Evolutionary conservation across 768 basidiomycete species (phyloP), one percentile per base, ranked within the genome.

Genomic region (Mycena kentingensis): DNA sequence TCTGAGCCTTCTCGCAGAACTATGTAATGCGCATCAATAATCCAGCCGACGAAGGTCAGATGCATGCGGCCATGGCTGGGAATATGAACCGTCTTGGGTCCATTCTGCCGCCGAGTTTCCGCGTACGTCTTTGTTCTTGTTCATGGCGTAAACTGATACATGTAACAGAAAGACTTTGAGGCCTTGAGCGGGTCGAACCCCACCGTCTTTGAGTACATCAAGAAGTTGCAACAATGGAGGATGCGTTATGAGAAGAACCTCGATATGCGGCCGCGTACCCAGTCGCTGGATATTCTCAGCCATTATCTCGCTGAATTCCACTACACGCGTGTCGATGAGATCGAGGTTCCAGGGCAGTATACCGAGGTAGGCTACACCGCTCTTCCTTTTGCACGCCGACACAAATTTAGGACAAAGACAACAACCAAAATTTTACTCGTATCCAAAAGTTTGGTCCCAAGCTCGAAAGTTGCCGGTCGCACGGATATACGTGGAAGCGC

Each of bases 311-410:
- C 92, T 6, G 97, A 98, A 69, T 99, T 98, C 77, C 96, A 98
- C 61, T 94, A 98, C 69, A 87, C 85, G 64, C 97, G 94, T 67
- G 93, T 96, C 44, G 97, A 98, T 58, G 96, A 99, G 58, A 91
- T 99, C 32, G 95, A 99, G 65, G 84, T 99, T 44, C 95, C 95
- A n/a, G 97, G 97, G 6, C 97, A 99, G 69, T 99, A 99, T 67
- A 90, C 93, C 0, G 92, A 98, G 81, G 94, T 90, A n/a, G 21
- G 64, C 29, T 5, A 55, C 36, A 8, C 26, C 39, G 25, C 12
- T 15, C 42, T n/a, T 37, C 24, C 26, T 27, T 41, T 31, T n/a
- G 24, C 28, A 39, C 49, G 25, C 46, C 46, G 49, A 53, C 52
- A 32, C 59, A 19, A 36, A 24, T 37, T 50, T 63, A 97, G 94